Evolutionary conservation across 202 grass and related monocot genomes (phyloP).

Genomic region (Schoenoplectus triqueter): DNA sequence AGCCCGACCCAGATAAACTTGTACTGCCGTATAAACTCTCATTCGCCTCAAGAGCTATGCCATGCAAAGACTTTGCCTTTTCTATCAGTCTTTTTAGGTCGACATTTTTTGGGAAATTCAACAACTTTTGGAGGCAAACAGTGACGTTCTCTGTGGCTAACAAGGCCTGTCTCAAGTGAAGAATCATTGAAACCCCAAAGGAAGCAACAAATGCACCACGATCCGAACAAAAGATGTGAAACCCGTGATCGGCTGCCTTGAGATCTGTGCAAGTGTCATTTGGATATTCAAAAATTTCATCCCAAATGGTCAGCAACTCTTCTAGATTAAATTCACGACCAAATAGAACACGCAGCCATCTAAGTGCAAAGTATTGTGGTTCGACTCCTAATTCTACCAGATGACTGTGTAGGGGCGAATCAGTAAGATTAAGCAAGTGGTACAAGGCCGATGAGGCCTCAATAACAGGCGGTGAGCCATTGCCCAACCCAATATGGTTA

Average conservation of each 20-base stretch:
- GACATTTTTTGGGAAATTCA: slow-evolving; percentile 80
- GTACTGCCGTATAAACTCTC: slow-evolving; percentile 45
- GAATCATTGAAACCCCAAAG: slow-evolving; percentile 91
- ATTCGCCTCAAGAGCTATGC: slow-evolving; percentile 70
- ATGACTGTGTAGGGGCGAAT: slow-evolving; percentile 83
- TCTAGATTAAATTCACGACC: slow-evolving; percentile 87
- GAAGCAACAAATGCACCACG: slow-evolving; percentile 88
- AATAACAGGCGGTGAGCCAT: slow-evolving; percentile 72
- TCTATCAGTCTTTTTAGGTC: slow-evolving; percentile 75
- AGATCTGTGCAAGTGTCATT: slow-evolving; percentile 53
- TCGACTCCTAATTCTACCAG: slow-evolving; percentile 91
- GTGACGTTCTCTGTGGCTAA: slow-evolving; percentile 87
- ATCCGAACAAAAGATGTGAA: slow-evolving; percentile 75
- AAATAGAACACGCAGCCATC: slow-evolving; percentile 94
- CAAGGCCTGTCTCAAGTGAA: slow-evolving; percentile 83
- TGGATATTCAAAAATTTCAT: slow-evolving; percentile 70
- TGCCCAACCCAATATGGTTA: slow-evolving; percentile 53
- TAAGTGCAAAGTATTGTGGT: slow-evolving; percentile 93
- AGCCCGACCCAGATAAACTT: slow-evolving; percentile 42
- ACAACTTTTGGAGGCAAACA: slow-evolving; percentile 80
- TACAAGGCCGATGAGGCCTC: slow-evolving; percentile 96
- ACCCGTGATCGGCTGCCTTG: slow-evolving; percentile 58
- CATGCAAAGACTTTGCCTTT: slow-evolving; percentile 70
- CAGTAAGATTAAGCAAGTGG: slow-evolving; percentile 76
- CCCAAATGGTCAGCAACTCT: slow-evolving; percentile 84